A percentile compares a stretch with the other conserved stretches of the same genome.
phyloP scores from a whole-genome alignment of 2,329 filamentous ascomycete genomes.

The Xylaria sp. region DNA sequence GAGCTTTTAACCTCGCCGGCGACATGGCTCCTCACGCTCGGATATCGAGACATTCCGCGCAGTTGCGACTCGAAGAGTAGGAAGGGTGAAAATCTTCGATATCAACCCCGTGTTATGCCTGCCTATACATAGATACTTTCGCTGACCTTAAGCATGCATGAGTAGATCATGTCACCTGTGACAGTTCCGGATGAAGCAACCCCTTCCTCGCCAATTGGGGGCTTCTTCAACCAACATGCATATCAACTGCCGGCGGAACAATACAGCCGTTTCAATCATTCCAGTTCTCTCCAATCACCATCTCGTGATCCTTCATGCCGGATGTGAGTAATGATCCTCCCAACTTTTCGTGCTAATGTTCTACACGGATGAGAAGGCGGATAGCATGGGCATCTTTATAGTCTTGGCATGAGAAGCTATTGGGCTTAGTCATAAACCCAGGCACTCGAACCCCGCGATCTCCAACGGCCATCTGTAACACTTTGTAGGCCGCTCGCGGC shows the following conservation, averaged over 20 bases:
- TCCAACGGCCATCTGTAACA: slow-evolving; percentile 21
- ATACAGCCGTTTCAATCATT: slow-evolving; percentile 21
- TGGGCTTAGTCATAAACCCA: neutral
- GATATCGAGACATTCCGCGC: slow-evolving; percentile 28
- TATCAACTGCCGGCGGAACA: slow-evolving; percentile 25
- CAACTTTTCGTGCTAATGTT: neutral
- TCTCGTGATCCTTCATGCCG: neutral
- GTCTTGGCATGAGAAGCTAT: slow-evolving; percentile 30
- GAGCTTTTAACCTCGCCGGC: neutral
- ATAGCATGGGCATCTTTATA: slow-evolving; percentile 26
- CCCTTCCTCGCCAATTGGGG: slow-evolving; percentile 20
- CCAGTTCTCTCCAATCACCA: slow-evolving; percentile 9
- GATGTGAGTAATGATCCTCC: neutral
- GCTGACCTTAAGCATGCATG: slow-evolving; percentile 23
- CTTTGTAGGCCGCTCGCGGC: neutral
- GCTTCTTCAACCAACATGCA: slow-evolving; percentile 10
- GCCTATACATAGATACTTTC: neutral
- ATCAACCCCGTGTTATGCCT: slow-evolving; percentile 13
- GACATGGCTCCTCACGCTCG: slow-evolving; percentile 16
- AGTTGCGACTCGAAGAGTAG: slow-evolving; percentile 30
- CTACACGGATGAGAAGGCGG: slow-evolving; percentile 10
- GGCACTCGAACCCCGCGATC: slow-evolving; percentile 8
- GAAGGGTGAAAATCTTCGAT: slow-evolving; percentile 28
- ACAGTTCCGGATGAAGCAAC: slow-evolving; percentile 30
- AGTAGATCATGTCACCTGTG: slow-evolving; percentile 28